Conservation (phyloP, 768 basidiomycete genomes). For the Roridomyces roridus region DNA sequence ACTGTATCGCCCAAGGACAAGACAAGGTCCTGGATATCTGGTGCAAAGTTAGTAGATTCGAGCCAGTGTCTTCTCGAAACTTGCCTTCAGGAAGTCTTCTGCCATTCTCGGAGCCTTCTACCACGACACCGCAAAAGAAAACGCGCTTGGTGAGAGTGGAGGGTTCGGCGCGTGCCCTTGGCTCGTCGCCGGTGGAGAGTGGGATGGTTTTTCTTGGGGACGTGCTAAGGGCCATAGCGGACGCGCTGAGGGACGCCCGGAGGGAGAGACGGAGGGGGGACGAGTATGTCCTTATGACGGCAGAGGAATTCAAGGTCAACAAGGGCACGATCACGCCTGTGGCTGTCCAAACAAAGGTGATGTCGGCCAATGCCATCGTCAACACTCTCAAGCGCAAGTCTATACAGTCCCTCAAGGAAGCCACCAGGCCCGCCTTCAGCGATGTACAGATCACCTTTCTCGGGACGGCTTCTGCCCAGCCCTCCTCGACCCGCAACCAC, state of each 20-base stretch:
- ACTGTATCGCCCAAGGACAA: conserved; percentile 77
- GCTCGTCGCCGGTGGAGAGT: conserved; percentile 71
- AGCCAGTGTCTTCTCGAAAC: conserved; percentile 20
- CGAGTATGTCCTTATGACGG: no score
- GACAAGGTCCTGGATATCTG: conserved; percentile 82
- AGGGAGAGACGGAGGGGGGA: not conserved
- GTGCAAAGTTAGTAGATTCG: conserved; percentile 18
- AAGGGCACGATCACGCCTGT: conserved; percentile 8
- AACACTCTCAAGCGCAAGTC: conserved; percentile 3
- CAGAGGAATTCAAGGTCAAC: not conserved
- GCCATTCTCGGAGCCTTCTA: conserved; percentile 81
- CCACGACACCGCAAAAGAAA: conserved; percentile 89
- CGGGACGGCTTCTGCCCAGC: conserved; percentile 83
- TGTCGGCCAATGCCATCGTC: conserved; percentile 1
- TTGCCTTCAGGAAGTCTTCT: conserved; percentile 71
- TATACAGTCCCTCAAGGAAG: not conserved
- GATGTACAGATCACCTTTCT: conserved; percentile 72
- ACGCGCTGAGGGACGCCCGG: conserved; percentile 9
- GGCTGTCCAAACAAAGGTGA: not conserved
- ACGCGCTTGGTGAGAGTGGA: conserved; percentile 73
- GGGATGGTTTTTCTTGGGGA: conserved; percentile 81
- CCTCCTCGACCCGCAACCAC: conserved; percentile 80
- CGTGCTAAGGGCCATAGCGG: conserved; percentile 64
- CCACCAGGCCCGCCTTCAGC: conserved; percentile 20
- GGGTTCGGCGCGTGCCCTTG: conserved; percentile 49